Conservation (phyloP, 1,139 yeast species). For the Yamadazyma triangularis region DNA sequence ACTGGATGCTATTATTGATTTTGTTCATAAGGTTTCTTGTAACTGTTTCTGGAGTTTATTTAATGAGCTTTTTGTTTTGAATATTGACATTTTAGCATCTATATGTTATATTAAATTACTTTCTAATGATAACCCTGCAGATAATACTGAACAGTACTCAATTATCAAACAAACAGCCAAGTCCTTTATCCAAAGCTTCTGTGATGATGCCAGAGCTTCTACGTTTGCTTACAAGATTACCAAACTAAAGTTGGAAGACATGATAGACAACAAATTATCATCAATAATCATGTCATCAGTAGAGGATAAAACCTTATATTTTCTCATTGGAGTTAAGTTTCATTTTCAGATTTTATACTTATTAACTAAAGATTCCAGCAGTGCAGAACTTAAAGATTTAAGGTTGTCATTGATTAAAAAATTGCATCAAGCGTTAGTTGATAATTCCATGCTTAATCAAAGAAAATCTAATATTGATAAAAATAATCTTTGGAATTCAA, state of each 20-base stretch:
- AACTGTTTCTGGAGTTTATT: constrained; percentile 32
- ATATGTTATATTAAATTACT: constrained; percentile 8
- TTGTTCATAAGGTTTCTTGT: constrained; percentile 19
- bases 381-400: constrained; percentile 5
- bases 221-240: constrained; percentile 9
- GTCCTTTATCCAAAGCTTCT: constrained; percentile 2
- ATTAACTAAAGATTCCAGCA: constrained; percentile 1
- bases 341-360: constrained; percentile 15
- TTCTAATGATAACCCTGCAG: constrained; percentile 13
- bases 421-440: constrained; percentile 5
- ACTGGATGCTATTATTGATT: constrained; percentile 17
- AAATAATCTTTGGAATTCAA: constrained; percentile 5
- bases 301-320: constrained; percentile 28
- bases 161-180: constrained; percentile 4
- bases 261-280: constrained; percentile 20
- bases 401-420: constrained; percentile 1
- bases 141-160: constrained; percentile 8
- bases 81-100: constrained; percentile 27
- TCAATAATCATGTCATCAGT: constrained; percentile 24
- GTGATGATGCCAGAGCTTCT: background rate
- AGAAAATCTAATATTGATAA: constrained; percentile 5
- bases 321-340: constrained; percentile 25
- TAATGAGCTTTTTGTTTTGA: constrained; percentile 26
- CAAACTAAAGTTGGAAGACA: constrained; percentile 19
- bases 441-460: constrained; percentile 1